Evolutionary conservation across 441 rosid species (phyloP).

Genomic region (Corymbia calophylla): DNA sequence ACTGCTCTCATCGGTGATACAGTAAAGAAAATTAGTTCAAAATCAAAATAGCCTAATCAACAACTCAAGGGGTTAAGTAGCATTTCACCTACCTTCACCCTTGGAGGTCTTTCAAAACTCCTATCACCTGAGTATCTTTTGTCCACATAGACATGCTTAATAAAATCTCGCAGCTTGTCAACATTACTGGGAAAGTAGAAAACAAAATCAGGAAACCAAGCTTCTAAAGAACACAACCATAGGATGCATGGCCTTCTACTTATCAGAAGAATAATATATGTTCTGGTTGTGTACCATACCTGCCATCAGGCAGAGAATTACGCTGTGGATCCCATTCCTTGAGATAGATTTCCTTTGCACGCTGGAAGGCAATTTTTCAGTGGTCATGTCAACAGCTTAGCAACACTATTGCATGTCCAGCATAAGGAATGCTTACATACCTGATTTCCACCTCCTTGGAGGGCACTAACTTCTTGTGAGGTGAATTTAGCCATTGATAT

Average conservation of each 20-base stretch:
- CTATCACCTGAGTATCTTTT: constrained; percentile 70
- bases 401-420: not conserved
- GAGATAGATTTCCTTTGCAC: constrained; percentile 73
- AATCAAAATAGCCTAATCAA: not conserved
- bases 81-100: constrained; percentile 31
- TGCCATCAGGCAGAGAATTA: constrained; percentile 75
- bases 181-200: constrained; percentile 57
- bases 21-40: constrained; percentile 16
- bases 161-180: constrained; percentile 75
- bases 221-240: constrained; percentile 1
- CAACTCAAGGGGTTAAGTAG: not conserved
- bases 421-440: constrained; percentile 21
- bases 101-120: constrained; percentile 76
- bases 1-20: not conserved
- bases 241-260: not conserved
- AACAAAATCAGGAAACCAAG: constrained; percentile 14
- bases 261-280: not conserved
- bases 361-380: constrained; percentile 26
- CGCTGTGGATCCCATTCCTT: constrained; percentile 88
- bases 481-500: constrained; percentile 94
- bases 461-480: constrained; percentile 75
- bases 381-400: not conserved
- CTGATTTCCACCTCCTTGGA: constrained; percentile 93
- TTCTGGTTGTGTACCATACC: constrained; percentile 24
- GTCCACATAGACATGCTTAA: constrained; percentile 89